These are phyloP conservation scores for Thraustochytrium striatum DNA, from an alignment of 352 stramenopile species.

Conservation along the genomic window DNA sequence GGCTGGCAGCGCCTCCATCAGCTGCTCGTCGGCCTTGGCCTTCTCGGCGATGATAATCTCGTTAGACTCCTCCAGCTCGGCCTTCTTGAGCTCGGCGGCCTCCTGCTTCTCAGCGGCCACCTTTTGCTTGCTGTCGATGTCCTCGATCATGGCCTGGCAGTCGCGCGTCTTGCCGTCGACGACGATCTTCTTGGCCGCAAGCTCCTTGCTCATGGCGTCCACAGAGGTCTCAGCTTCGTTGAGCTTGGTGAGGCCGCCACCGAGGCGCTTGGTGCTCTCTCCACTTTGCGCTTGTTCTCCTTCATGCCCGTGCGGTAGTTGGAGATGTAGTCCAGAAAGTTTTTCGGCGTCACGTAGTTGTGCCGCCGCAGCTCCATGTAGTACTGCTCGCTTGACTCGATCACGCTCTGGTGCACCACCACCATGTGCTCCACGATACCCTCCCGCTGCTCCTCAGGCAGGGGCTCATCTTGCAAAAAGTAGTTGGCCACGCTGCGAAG, in stretches of 20 bases:
- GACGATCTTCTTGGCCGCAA: constrained; percentile 88
- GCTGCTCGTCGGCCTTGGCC: constrained; percentile 80
- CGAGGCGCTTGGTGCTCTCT: constrained; percentile 77
- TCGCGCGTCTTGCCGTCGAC: constrained; percentile 88
- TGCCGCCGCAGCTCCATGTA: constrained; percentile 78
- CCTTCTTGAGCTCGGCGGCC: constrained; percentile 78
- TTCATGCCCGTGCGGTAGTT: constrained; percentile 86
- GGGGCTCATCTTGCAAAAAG: constrained; percentile 82
- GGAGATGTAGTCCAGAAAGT: constrained; percentile 90
- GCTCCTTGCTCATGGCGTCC: constrained; percentile 85
- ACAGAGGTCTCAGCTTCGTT: constrained; percentile 84
- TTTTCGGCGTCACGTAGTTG: constrained; percentile 96
- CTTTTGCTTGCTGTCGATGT: constrained; percentile 85
- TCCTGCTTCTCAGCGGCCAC: constrained; percentile 84
- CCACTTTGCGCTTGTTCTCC: constrained; percentile 79
- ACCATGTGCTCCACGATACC: constrained; percentile 81
- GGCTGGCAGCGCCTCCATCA: constrained; percentile 84
- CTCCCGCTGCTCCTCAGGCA: constrained; percentile 73
- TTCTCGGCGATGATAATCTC: constrained; percentile 84
- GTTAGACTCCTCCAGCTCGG: constrained; percentile 79
- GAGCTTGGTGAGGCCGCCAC: constrained; percentile 85
- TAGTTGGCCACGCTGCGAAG: constrained; percentile 84
- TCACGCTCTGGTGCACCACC: constrained; percentile 80
- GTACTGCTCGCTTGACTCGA: constrained; percentile 80
- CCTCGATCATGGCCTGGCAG: constrained; percentile 85